A percentile compares a stretch with the other conserved stretches of the same genome.
Conservation (phyloP, 306 rosid species). For the Inga laurina region DNA sequence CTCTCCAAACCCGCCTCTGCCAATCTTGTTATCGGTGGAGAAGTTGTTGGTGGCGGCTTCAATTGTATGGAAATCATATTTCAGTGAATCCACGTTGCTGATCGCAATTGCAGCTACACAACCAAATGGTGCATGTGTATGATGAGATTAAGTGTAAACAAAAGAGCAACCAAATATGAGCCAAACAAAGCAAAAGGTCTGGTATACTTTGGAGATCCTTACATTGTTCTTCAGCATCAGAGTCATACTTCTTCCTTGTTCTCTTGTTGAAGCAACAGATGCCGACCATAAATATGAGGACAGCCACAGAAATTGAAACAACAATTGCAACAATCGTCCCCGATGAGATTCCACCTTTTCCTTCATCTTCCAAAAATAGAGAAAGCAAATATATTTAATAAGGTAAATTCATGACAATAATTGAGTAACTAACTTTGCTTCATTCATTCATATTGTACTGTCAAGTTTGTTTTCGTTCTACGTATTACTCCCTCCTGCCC, state of each 20-base stretch:
- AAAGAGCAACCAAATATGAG: neutral
- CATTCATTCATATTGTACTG: neutral
- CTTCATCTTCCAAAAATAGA: conserved; percentile 23
- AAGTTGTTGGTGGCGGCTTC: conserved; percentile 49
- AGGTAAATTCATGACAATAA: neutral
- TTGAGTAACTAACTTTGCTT: neutral
- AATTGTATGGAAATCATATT: conserved; percentile 42
- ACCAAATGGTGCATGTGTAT: neutral
- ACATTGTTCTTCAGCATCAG: conserved; percentile 28
- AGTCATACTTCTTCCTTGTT: conserved; percentile 24
- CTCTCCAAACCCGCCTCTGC: conserved; percentile 57
- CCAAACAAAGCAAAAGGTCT: neutral
- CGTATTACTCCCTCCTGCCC: neutral
- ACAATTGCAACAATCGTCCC: conserved; percentile 42
- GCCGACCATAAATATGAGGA: conserved; percentile 22
- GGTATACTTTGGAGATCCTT: neutral
- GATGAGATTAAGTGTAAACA: neutral
- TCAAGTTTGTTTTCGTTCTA: too few species aligned
- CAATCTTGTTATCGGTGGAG: conserved; percentile 45
- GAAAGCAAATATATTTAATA: neutral
- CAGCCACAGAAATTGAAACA: conserved; percentile 34
- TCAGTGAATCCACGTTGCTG: conserved; percentile 35
- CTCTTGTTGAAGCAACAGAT: conserved; percentile 33
- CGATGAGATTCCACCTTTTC: conserved; percentile 24
- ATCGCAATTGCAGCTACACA: conserved; percentile 29